phyloP scores from a whole-genome alignment of 352 stramenopile genomes.

The Globisporangium emineosum region DNA sequence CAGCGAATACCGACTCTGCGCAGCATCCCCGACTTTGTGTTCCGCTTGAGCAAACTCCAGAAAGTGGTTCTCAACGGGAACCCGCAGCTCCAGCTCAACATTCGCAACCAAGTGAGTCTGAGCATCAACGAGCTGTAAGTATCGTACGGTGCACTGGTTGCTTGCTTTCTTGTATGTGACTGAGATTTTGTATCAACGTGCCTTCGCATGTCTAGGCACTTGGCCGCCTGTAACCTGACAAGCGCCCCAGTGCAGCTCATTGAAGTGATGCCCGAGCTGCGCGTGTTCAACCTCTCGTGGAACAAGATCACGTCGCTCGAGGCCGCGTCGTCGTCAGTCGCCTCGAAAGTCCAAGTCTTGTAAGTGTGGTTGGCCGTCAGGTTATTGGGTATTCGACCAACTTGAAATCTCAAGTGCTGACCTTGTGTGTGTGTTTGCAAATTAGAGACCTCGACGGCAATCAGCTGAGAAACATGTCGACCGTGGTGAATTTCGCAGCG shows the following conservation, averaged over 20 bases:
- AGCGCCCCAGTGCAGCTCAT: slow-evolving; percentile 7
- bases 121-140: slow-evolving; percentile 25
- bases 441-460: slow-evolving; percentile 22
- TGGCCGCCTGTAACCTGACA: slow-evolving; percentile 18
- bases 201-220: slow-evolving; percentile 7
- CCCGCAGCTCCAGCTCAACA: slow-evolving; percentile 17
- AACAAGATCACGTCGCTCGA: slow-evolving; percentile 20
- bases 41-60: slow-evolving; percentile 16
- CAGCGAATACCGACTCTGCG: slow-evolving; percentile 21
- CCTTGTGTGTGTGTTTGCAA: neutral
- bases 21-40: slow-evolving; percentile 19
- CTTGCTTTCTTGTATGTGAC: neutral
- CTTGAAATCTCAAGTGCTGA: neutral
- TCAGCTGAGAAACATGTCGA: slow-evolving; percentile 14
- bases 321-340: neutral
- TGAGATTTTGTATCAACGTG: neutral
- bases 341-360: slow-evolving; percentile 16
- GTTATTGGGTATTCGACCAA: no score
- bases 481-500: slow-evolving; percentile 8
- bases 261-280: slow-evolving; percentile 15
- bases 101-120: slow-evolving; percentile 6
- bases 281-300: slow-evolving; percentile 21
- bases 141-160: no score
- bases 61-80: slow-evolving; percentile 24
- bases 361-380: slow-evolving; percentile 10